A percentile compares a stretch with the other conserved stretches of the same genome.
Evolutionary conservation across 495 filamentous ascomycete species (phyloP).

Genomic region (Aspergillus sclerotiicarbonarius): DNA sequence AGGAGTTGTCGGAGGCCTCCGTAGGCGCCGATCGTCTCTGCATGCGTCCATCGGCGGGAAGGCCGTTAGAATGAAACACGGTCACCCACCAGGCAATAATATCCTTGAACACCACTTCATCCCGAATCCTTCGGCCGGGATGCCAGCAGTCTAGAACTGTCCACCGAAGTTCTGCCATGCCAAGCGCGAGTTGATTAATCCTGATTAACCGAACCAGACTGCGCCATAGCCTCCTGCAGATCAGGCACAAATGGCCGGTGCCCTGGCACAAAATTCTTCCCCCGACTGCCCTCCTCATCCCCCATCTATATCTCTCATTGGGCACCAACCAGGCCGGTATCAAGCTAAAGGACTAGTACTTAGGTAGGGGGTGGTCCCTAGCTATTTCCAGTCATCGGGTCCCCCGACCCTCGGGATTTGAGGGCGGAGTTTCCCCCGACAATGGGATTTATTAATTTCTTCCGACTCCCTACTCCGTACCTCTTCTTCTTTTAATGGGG

Average conservation of each 20-base stretch:
- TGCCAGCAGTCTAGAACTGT: not conserved
- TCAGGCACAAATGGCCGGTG: not conserved
- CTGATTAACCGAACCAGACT: not conserved
- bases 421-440: no score
- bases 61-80: no score
- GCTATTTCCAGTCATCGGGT: no score
- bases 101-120: no score
- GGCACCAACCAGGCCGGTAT: not conserved
- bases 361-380: not conserved
- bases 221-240: not conserved
- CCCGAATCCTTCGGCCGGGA: not conserved
- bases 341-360: not conserved
- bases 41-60: no score
- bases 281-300: not conserved
- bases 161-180: constrained; percentile 3
- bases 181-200: not conserved
- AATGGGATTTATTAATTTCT: no score
- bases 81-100: no score
- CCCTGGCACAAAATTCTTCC: not conserved
- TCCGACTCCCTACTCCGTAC: no score
- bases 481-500: no score
- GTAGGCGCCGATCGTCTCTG: no score
- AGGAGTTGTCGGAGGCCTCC: no score
- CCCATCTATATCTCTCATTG: not conserved
- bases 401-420: no score